Evolutionary conservation across 2,329 filamentous ascomycete species (phyloP), one percentile per base, ranked within the genome.

Genomic region (Blastomyces gilchristii): DNA sequence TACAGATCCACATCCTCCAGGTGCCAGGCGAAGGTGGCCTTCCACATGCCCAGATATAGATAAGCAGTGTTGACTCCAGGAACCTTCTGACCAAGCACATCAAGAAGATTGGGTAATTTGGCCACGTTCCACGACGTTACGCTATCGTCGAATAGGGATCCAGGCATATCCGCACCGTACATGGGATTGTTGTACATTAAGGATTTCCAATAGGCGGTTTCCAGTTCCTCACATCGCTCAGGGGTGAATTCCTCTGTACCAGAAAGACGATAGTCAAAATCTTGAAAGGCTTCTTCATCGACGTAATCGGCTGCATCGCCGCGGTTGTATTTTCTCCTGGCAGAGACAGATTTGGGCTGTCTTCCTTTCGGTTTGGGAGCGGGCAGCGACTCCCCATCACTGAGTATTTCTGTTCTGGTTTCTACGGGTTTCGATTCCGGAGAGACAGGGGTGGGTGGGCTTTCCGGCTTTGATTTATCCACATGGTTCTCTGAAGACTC

Each of bases 31-130:
- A 99, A 99, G 0, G 94, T 97, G 14, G 94, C 93, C 76, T 97
- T 97, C 94, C 94, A 99, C 94, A 99, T 99, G 53, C 94, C 94
- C 64, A 99, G 82, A 72, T 99, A 99, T 1, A 99, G 84, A 72
- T 99, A 99, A 1, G 94, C 93, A 1, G 93, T 99, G 72, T 99
- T 99, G 72, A 99, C 95, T 68, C 94, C 94, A 2, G 94, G 95
- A 9, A 99, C 91, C 69, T 97, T 96, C 63, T 91, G 93, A 7
- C 94, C 94, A 1, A 99, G 81, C 3, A 97, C 90, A 75, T 99
- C 94, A 49, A 99, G 83, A 63, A 99, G 78, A 69, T 97, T 99
- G 14, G 91, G 90, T 39, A 99, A 82, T 72, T 96, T 95, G 69
- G 95, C 94, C 54, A 99, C 85, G 69, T 99, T 99, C 94, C 94